These are phyloP conservation scores for Copromyces sp. DNA, from an alignment of 495 filamentous ascomycete genomes.

Conservation along the genomic window DNA sequence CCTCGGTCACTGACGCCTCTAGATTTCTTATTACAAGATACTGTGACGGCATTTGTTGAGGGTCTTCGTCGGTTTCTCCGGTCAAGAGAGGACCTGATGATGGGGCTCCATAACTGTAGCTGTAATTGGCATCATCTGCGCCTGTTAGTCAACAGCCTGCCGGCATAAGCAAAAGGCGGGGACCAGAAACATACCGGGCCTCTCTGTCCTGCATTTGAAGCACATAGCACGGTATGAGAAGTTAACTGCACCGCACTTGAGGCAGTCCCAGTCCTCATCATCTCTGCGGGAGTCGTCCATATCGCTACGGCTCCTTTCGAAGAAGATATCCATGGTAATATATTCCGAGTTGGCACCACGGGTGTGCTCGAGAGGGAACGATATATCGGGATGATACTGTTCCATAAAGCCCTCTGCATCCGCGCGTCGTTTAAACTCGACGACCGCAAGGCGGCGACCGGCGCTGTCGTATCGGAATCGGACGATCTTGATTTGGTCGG, in stretches of 20 bases:
- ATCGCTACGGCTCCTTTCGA: constrained; percentile 48
- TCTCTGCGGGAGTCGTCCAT: constrained; percentile 42
- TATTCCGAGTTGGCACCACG: constrained; percentile 34
- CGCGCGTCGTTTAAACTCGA: constrained; percentile 28
- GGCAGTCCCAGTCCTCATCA: constrained; percentile 70
- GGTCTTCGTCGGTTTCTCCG: constrained; percentile 73
- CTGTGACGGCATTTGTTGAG: constrained; percentile 65
- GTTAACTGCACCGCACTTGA: constrained; percentile 63
- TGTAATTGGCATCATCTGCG: constrained; percentile 12
- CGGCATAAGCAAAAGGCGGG: not conserved
- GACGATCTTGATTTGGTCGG: constrained; percentile 20
- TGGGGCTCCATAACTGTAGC: constrained; percentile 15
- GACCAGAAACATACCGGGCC: constrained; percentile 49
- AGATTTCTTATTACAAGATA: constrained; percentile 71
- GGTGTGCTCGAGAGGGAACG: constrained; percentile 24
- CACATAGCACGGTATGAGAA: constrained; percentile 60
- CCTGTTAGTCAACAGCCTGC: not conserved
- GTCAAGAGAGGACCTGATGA: constrained; percentile 33
- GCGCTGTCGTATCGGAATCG: constrained; percentile 12
- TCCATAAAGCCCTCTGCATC: constrained; percentile 59
- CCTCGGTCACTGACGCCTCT: constrained; percentile 64
- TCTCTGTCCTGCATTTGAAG: constrained; percentile 63
- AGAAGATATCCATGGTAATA: constrained; percentile 48
- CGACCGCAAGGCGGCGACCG: constrained; percentile 27
- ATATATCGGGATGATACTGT: constrained; percentile 51